These are phyloP conservation scores for Rhododendron griersonianum DNA, from an alignment of 148 eudicot species.

Conservation along the genomic window DNA sequence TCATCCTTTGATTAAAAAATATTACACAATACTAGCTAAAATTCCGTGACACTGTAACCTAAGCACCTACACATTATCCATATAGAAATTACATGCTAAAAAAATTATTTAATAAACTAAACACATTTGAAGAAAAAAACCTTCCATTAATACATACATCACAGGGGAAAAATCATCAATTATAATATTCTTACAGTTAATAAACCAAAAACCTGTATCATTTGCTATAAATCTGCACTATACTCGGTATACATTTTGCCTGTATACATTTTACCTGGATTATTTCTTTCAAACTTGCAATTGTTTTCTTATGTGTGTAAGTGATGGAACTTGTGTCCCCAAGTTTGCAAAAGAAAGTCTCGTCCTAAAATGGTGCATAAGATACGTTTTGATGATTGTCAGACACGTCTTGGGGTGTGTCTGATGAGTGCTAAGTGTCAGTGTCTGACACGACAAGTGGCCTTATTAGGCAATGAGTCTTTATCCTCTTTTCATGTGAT, in stretches of 20 bases:
- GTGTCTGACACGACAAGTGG: background rate
- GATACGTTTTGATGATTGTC: background rate
- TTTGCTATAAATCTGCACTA: background rate
- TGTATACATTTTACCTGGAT: background rate
- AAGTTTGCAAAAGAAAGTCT: background rate
- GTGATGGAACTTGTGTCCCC: background rate
- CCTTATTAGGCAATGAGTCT: background rate
- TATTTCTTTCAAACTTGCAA: background rate
- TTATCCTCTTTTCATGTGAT: background rate
- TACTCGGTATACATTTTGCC: background rate
- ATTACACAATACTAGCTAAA: background rate
- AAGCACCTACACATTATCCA: background rate
- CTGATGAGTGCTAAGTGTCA: background rate
- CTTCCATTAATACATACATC: background rate
- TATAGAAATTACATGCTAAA: background rate
- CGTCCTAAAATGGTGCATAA: background rate
- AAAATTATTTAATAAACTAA: background rate
- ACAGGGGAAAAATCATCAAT: background rate
- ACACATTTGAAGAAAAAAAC: background rate
- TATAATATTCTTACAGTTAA: background rate
- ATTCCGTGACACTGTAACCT: background rate
- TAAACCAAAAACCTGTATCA: background rate
- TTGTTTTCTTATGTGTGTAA: background rate
- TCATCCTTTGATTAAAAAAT: background rate
- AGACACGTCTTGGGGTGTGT: background rate